Percentiles rank a stretch among this genome's conserved stretches.
phyloP scores from a whole-genome alignment of 2,329 filamentous ascomycete species.

The Beauveria sp. region DNA sequence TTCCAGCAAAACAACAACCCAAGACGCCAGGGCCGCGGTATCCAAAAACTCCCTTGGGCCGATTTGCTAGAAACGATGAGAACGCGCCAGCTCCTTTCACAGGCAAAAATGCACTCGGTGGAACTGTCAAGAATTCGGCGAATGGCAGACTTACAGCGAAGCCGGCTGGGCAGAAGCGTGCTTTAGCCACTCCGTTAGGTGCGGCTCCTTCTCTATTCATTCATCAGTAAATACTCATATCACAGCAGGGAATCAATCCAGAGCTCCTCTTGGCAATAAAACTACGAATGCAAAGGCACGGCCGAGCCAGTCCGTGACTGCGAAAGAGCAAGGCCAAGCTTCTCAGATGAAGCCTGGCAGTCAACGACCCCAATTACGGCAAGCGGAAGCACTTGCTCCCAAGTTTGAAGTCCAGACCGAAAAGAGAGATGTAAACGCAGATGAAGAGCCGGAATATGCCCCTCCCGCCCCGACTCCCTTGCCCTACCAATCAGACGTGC shows the following conservation, averaged over 20 bases:
- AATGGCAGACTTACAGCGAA: conserved; percentile 41
- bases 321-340: conserved; percentile 52
- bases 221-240: background rate
- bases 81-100: conserved; percentile 49
- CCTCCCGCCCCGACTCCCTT: conserved; percentile 63
- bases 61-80: conserved; percentile 69
- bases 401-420: conserved; percentile 58
- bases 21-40: conserved; percentile 73
- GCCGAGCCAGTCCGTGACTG: conserved; percentile 57
- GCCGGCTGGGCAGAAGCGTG: conserved; percentile 38
- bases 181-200: conserved; percentile 76
- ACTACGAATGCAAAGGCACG: conserved; percentile 88
- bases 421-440: conserved; percentile 36
- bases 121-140: conserved; percentile 35
- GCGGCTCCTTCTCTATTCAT: conserved; percentile 21
- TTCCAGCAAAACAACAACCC: conserved; percentile 65
- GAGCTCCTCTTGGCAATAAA: conserved; percentile 85
- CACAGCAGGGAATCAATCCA: conserved; percentile 39
- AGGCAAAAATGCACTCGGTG: conserved; percentile 38
- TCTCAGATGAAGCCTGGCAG: conserved; percentile 50
- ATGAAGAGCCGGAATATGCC: conserved; percentile 83
- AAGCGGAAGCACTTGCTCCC: conserved; percentile 43
- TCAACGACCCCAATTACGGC: conserved; percentile 49
- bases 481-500: conserved; percentile 62
- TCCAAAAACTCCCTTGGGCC: conserved; percentile 75